Percentiles rank a stretch among this genome's conserved stretches.
Conservation (phyloP, 2,329 filamentous ascomycete genomes). For the Lasiodiplodia citricola region DNA sequence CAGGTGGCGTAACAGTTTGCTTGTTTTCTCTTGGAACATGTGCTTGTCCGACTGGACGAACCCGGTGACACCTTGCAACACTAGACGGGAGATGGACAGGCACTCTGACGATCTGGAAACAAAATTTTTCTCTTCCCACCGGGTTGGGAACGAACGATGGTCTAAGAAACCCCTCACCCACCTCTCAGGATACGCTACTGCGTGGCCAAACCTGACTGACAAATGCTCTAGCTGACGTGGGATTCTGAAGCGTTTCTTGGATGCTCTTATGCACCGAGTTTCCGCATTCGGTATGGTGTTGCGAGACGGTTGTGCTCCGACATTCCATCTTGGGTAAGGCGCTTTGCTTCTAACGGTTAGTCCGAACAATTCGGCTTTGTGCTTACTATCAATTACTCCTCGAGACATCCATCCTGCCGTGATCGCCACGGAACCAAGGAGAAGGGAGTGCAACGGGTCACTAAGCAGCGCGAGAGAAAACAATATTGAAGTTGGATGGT, state of each 20-base stretch:
- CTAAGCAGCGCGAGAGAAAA: background rate
- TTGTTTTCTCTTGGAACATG: too few relatives aligned
- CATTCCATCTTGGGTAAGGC: background rate
- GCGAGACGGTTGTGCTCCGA: background rate
- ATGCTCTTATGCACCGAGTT: background rate
- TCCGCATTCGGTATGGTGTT: background rate
- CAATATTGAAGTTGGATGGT: background rate
- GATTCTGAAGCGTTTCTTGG: background rate
- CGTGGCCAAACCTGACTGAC: too few relatives aligned
- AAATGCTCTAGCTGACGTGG: too few relatives aligned
- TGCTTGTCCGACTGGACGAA: too few relatives aligned
- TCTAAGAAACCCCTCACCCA: too few relatives aligned
- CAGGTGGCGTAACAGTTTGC: too few relatives aligned
- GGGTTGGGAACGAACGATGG: too few relatives aligned
- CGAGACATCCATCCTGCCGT: background rate
- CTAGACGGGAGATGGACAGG: too few relatives aligned
- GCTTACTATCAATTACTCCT: background rate
- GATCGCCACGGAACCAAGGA: background rate
- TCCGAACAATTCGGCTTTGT: background rate
- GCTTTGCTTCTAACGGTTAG: background rate
- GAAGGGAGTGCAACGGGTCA: background rate
- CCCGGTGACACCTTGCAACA: too few relatives aligned
- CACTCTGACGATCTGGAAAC: too few relatives aligned
- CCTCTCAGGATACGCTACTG: too few relatives aligned
- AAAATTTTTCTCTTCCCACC: too few relatives aligned